Base-by-base conservation (phyloP, 108 stramenopile genomes). In the Skeletonema tropicum region DNA sequence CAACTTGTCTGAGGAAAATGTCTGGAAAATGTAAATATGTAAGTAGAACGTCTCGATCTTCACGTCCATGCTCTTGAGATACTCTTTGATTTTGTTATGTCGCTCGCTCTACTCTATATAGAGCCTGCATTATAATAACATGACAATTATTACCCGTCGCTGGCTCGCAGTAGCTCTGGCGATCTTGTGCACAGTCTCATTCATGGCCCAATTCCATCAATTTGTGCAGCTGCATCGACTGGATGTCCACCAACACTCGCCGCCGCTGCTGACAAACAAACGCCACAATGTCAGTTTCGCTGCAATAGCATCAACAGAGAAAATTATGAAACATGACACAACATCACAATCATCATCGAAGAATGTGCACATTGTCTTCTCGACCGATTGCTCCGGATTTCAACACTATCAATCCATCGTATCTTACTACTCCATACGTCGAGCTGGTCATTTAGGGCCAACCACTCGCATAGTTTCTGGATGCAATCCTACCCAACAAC, bases 331-430 rank as follows among this genome's bases (percentile, higher is more conserved):
- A 21, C 9, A 23, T 6, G 23, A 8, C 52, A 25, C 2, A 3
- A 52, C 23, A 52, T 8, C 49, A 23, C 17, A n/a, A 29, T 23
- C 52, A 42, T 71, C 74, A 67, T 68, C 74, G 15, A 71, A 64
- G 30, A 32, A 73, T 31, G 79, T 74, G 5, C 79, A 80, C 64
- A 63, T 80, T 46, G 79, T 74, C 29, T 97, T 96, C 67, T 90
- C 90, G 0, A 96, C 94, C 12, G 94, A 89, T 55, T 98, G 98
- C 76, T 92, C 89, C 23, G 81, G 69, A 48, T 97, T 88, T 79
- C 97, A 98, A 73, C 88, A 94, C 66, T 98, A 97, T 96, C 98
- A 98, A 77, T 88, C 93, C 1, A 89, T 95, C 39, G 70, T 86
- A 15, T 83, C 95, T 17, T 98, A 94, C 69, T 94, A 92, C 62